phyloP scores from a whole-genome alignment of 2,329 filamentous ascomycete genomes.

The Colletotrichum endophyticum region DNA sequence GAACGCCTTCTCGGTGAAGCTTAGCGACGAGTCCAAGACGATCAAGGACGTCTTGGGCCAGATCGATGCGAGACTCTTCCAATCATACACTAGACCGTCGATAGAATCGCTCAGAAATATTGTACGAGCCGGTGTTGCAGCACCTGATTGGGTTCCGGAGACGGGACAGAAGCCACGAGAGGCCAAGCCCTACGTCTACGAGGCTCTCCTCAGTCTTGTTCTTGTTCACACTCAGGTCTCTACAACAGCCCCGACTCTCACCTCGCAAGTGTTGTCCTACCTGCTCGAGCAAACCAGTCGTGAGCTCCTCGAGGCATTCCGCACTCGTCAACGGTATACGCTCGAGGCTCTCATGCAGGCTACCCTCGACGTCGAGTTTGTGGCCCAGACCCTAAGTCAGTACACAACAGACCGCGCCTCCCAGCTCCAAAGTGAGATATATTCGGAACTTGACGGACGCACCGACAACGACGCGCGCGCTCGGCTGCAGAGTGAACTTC shows the following conservation, averaged over 20 bases:
- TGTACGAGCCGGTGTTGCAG: slow-evolving; percentile 75
- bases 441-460: slow-evolving; percentile 85
- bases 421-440: slow-evolving; percentile 86
- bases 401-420: slow-evolving; percentile 83
- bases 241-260: slow-evolving; percentile 78
- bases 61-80: slow-evolving; percentile 90
- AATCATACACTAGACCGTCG: slow-evolving; percentile 85
- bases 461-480: slow-evolving; percentile 87
- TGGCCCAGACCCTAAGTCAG: slow-evolving; percentile 88
- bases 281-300: slow-evolving; percentile 82
- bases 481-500: slow-evolving; percentile 82
- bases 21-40: slow-evolving; percentile 91
- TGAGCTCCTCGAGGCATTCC: slow-evolving; percentile 83
- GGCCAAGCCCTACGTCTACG: slow-evolving; percentile 89
- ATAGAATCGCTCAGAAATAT: slow-evolving; percentile 71
- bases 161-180: slow-evolving; percentile 66
- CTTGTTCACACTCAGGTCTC: slow-evolving; percentile 90
- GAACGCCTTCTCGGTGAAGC: slow-evolving; percentile 88
- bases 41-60: slow-evolving; percentile 89
- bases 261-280: slow-evolving; percentile 81
- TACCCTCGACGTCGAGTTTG: slow-evolving; percentile 95
- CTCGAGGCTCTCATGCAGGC: slow-evolving; percentile 92
- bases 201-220: slow-evolving; percentile 82
- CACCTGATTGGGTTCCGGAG: slow-evolving; percentile 72
- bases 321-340: slow-evolving; percentile 69